Evolutionary conservation across 2,329 filamentous ascomycete species (phyloP).

Genomic region (Colletotrichum godetiae): DNA sequence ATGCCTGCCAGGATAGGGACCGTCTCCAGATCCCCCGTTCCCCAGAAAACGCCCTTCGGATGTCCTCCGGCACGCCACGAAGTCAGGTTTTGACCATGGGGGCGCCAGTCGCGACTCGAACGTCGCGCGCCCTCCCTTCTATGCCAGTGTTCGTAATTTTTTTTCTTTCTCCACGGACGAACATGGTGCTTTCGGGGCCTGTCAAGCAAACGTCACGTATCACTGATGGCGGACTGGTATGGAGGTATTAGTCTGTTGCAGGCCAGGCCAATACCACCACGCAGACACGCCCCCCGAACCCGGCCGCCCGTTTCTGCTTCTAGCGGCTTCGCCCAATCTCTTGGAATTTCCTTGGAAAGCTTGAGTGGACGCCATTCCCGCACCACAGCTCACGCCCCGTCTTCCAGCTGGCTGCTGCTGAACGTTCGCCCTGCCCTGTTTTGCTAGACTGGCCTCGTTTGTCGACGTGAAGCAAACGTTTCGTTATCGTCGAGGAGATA

Average conservation of each 20-base stretch:
- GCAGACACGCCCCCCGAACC: conserved; percentile 11
- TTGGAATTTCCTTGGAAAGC: conserved; percentile 37
- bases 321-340: conserved; percentile 36
- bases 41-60: conserved; percentile 21
- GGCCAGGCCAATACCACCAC: conserved; percentile 2
- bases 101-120: background rate
- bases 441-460: background rate
- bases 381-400: conserved; percentile 28
- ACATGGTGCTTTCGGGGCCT: background rate
- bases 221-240: background rate
- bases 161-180: background rate
- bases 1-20: conserved; percentile 11
- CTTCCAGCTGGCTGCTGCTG: conserved; percentile 25
- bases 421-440: conserved; percentile 22
- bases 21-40: background rate
- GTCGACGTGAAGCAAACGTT: background rate
- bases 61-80: background rate
- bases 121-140: background rate
- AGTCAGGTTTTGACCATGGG: background rate
- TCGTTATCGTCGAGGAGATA: background rate
- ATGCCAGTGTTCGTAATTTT: background rate
- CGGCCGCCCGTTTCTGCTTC: conserved; percentile 23
- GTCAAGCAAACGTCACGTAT: background rate
- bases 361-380: conserved; percentile 36
- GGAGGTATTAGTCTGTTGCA: background rate